Evolutionary conservation across 331 rosid genomes (phyloP).

Genomic region (Malus hybrid): DNA sequence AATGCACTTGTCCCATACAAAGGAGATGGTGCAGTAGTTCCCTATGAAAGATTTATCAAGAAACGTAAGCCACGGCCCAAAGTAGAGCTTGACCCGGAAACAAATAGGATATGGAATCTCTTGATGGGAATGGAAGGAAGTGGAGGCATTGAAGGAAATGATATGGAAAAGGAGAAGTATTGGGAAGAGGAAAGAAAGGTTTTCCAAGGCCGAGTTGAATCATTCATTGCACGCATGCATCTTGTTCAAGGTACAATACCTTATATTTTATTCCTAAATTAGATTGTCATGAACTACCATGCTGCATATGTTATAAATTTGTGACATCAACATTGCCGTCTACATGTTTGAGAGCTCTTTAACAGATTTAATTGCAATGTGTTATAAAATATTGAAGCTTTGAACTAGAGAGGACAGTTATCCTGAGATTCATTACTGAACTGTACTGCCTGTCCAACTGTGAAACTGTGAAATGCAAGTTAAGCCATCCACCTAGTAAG

Average conservation of each 20-base stretch:
- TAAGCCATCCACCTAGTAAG: not conserved
- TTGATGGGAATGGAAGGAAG: constrained; percentile 76
- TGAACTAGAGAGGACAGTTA: not conserved
- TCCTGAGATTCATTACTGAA: not conserved
- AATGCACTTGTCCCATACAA: constrained; percentile 66
- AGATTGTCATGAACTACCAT: not conserved
- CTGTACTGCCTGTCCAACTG: not conserved
- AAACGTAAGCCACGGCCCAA: constrained; percentile 64
- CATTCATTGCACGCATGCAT: constrained; percentile 92
- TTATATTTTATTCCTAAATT: not conserved
- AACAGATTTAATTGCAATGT: not conserved
- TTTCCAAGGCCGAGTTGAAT: constrained; percentile 75
- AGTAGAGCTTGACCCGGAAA: constrained; percentile 87
- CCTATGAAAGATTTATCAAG: constrained; percentile 40
- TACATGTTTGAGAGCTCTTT: not conserved
- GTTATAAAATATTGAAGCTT: not conserved
- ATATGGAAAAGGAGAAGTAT: constrained; percentile 60
- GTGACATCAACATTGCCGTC: not conserved
- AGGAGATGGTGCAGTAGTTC: constrained; percentile 61
- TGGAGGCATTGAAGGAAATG: constrained; percentile 46
- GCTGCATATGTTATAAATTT: not conserved
- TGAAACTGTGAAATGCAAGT: not conserved
- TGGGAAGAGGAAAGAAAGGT: constrained; percentile 87
- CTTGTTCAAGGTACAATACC: constrained; percentile 77
- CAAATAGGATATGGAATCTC: constrained; percentile 84